Percentiles rank a stretch among this genome's conserved stretches.
Evolutionary conservation across 495 filamentous ascomycete genomes (phyloP).

Genomic region (Penicillium verhagenii): DNA sequence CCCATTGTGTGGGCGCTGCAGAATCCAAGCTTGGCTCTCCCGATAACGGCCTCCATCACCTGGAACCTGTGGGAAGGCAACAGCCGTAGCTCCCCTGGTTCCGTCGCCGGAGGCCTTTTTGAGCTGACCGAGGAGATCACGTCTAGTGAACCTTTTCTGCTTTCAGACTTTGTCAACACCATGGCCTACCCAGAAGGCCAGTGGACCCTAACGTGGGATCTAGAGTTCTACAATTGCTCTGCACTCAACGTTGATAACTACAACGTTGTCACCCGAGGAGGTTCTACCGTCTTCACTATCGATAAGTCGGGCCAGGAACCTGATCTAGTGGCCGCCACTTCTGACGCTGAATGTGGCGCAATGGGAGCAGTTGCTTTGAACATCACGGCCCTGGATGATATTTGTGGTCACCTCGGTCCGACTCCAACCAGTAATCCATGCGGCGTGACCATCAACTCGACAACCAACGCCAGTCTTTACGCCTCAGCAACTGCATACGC

Average conservation of each 20-base stretch:
- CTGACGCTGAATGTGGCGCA: not conserved
- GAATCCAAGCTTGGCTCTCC: not conserved
- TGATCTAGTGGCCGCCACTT: not conserved
- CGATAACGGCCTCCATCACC: not conserved
- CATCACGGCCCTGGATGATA: not conserved
- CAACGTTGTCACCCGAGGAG: not conserved
- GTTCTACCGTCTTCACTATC: not conserved
- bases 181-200: not conserved
- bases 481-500: not conserved
- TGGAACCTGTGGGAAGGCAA: conserved; percentile 3
- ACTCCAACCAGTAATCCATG: conserved; percentile 2
- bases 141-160: not conserved
- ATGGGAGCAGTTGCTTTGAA: conserved; percentile 2
- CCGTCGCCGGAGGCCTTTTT: not conserved
- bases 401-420: not conserved
- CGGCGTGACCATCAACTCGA: conserved; percentile 1
- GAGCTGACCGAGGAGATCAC: not conserved
- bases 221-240: conserved; percentile 1
- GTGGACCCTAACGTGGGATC: not conserved
- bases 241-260: not conserved
- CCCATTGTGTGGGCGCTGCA: conserved; percentile 3
- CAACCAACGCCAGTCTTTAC: not conserved
- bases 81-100: not conserved
- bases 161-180: not conserved
- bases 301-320: not conserved